Evolutionary conservation across 441 rosid species (phyloP).

Genomic region (Jatropha podagrica): DNA sequence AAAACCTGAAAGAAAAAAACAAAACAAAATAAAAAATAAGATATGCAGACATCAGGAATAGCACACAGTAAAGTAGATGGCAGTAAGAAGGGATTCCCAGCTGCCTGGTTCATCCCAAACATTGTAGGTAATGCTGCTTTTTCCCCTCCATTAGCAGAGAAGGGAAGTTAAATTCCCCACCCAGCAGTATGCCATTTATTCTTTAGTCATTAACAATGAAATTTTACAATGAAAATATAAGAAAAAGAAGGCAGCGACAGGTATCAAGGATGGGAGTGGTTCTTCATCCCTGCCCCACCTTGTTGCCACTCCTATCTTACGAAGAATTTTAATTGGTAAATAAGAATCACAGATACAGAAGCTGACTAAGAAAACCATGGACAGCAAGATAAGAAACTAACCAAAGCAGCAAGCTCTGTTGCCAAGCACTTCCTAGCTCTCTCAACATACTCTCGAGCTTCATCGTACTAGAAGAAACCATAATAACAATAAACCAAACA

Average conservation of each 20-base stretch:
- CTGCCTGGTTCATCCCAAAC: background rate
- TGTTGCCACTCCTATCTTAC: background rate
- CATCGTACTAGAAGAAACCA: constrained; percentile 63
- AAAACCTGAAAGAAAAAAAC: constrained; percentile 61
- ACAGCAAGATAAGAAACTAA: constrained; percentile 32
- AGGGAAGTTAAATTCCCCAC: background rate
- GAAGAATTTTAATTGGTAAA: background rate
- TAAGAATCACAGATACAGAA: background rate
- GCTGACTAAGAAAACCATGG: background rate
- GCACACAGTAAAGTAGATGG: background rate
- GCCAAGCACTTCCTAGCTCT: constrained; percentile 99
- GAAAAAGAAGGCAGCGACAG: background rate
- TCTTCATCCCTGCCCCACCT: background rate
- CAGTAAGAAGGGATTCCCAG: background rate
- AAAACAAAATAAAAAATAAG: background rate
- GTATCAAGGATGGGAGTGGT: background rate
- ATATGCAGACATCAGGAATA: constrained; percentile 9
- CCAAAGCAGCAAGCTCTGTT: constrained; percentile 99
- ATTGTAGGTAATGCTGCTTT: background rate
- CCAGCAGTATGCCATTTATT: constrained; percentile 10
- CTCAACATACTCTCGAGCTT: constrained; percentile 96
- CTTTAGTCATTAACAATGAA: background rate
- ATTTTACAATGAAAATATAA: background rate
- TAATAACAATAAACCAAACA: background rate
- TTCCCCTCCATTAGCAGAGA: background rate